Evolutionary conservation across 2,329 filamentous ascomycete species (phyloP), one percentile per base, ranked within the genome.

Genomic region (Fusarium falciforme): DNA sequence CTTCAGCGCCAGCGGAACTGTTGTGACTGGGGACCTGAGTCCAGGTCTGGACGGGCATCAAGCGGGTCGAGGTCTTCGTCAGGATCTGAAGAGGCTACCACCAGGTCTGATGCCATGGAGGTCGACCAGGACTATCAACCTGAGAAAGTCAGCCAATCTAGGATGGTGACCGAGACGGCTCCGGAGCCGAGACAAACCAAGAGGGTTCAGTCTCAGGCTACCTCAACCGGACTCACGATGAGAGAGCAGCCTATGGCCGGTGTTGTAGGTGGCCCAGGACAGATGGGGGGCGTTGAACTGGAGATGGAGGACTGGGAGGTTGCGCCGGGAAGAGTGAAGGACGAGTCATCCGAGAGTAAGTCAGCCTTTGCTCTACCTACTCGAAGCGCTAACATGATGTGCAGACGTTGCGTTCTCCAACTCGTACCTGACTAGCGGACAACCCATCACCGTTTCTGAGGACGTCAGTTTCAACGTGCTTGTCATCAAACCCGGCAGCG

Each of bases 261-360:
- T 17, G n/a, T 55, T 2, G 14, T 49, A 1, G 10, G 8, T 6
- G 52, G 61, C 40, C 49, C 64, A n/a, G 35, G 33, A 11, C 73
- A 72, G 27, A 35, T 60, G 67, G 31, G 68, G 17, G 9, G 59
- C 6, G 59, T 71, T 16, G 66, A 77, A 4, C 57, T 83, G 7
- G 78, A 84, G 60, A 84, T 85, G 79, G 85, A 86, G 70, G 79
- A 80, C 4, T 86, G 85, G 85, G 85, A 87, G 73, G 70, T 86
- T 54, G 85, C 85, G 0, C 85, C 85, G 1, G 85, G 85, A 17
- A 81, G 83, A 25, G 76, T 85, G 33, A 76, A 73, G 10, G 79
- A 82, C 36, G 69, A 78, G 5, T 65, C 68, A 1, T 74, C 76
- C 2, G 79, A 82, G 31, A 85, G 85, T 86, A 78, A 72, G 84